Evolutionary conservation across 2,329 filamentous ascomycete species (phyloP), one percentile per base, ranked within the genome.

Genomic region (Aspergillus tubingensis): DNA sequence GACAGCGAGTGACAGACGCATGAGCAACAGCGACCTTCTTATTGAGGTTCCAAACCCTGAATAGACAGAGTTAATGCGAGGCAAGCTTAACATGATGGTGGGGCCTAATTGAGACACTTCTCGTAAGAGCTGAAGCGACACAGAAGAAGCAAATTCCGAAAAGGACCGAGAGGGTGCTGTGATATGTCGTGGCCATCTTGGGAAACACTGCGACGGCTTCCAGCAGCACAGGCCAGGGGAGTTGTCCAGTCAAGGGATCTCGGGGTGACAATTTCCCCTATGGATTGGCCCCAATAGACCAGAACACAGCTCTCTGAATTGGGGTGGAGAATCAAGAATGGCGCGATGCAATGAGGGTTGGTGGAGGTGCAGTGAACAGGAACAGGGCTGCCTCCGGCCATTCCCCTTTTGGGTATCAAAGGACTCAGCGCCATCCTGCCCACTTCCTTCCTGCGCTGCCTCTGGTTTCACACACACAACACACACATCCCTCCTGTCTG

Each of bases 321-420:
- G 6, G 11, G 17, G 32, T 36, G 10, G 39, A 11, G n/a, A 5
- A 39, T 30, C n/a, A 32, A 54, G 36, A 27, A 3, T 38, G 43
- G 7, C 21, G 43, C 49, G 17, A 30, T 47, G 38, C 30, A 54
- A 17, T 23, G 25, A 11, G 15, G 21, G 38, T 41, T 6, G 7
- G 17, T 43, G 30, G 39, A 55, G 44, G 58, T 23, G 47, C 19
- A 44, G 17, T 13, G 49, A 11, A 43, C n/a, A 10, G 52, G n/a
- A 11, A 38, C 19, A 19, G 15, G 6, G 23, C 25, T 27, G 25
- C 13, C 36, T 19, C 25, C 38, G 51, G 56, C 58, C 57, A 60
- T 58, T 58, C 64, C 65, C 59, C 43, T 63, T 68, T 67, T 52
- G 63, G 63, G 66, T 52, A 17, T 71, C 66, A 70, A 72, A 69